These are phyloP conservation scores for Xerophyta viscosa DNA, from an alignment of 106 monocot species.

Conservation along the genomic window DNA sequence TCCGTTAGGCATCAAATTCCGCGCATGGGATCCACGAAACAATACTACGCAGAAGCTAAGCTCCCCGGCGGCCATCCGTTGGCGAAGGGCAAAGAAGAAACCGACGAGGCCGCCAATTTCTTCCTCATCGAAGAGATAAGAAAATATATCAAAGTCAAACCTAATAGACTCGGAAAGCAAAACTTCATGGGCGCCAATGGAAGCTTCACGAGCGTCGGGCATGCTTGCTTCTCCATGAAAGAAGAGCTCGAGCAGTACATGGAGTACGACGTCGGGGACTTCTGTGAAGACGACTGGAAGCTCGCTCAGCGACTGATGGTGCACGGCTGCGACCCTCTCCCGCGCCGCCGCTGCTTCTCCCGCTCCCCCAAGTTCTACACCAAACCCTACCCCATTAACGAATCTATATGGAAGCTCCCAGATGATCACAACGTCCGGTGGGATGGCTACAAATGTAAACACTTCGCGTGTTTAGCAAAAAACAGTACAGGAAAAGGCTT, in stretches of 20 bases:
- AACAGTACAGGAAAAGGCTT: slow-evolving; percentile 48
- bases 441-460: slow-evolving; percentile 65
- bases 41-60: background rate
- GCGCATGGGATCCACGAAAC: background rate
- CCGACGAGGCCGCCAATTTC: slow-evolving; percentile 23
- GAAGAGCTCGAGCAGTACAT: slow-evolving; percentile 72
- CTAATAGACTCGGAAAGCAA: slow-evolving; percentile 66
- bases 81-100: slow-evolving; percentile 8
- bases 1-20: background rate
- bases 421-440: slow-evolving; percentile 65
- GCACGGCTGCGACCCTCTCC: slow-evolving; percentile 66
- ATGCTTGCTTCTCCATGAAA: slow-evolving; percentile 61
- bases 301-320: slow-evolving; percentile 57
- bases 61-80: slow-evolving; percentile 7
- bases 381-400: slow-evolving; percentile 31
- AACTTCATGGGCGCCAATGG: slow-evolving; percentile 86
- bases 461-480: slow-evolving; percentile 52
- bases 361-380: slow-evolving; percentile 54
- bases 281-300: slow-evolving; percentile 75
- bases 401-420: slow-evolving; percentile 47
- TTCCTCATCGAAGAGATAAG: slow-evolving; percentile 68
- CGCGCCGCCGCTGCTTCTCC: slow-evolving; percentile 56
- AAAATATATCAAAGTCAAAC: slow-evolving; percentile 53
- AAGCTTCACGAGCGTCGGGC: slow-evolving; percentile 59
- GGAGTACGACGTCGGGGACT: slow-evolving; percentile 76